Base-by-base conservation (phyloP, 2,329 filamentous ascomycete species). In the Sclerotinia spermophila region DNA sequence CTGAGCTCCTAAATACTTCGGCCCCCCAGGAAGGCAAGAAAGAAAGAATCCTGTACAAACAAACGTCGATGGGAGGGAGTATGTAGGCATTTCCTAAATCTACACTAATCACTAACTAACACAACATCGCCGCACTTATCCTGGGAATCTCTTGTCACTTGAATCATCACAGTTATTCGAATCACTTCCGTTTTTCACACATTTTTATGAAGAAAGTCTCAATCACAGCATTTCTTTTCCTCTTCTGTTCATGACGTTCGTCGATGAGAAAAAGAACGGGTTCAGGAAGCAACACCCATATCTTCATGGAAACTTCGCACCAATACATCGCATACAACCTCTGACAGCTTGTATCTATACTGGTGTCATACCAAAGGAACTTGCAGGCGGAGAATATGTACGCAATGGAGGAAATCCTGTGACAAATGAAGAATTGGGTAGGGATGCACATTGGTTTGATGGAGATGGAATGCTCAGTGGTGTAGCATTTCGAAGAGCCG, bases 391-490 rank as follows among this genome's bases (percentile, higher is more conserved):
- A 19, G 86, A 92, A 79, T 92, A 92, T 76, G 86, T 92, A 40
- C 86, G 90, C 24, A 93, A 92, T 77, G 90, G 90, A 55, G 88
- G 87, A 40, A 92, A 92, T 75, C 89, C 90, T 8, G 82, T 90
- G 11, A 84, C 84, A 40, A 89, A 91, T 71, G 82, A 86, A 33
- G 86, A 90, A 68, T 78, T 87, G 3, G 85, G 84, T 53, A 84
- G 88, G 73, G 88, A 90, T 76, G 85, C 87, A 13, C 90, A 92
- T 77, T 92, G 89, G 89, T 92, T 92, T 72, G 90, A 92, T 74
- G 90, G 90, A 44, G 90, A 92, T 77, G 90, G 90, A 6, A 92
- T 92, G 90, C 85, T 92, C 17, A 86, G 86, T 42, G 90, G 90
- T 1, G 89, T 92, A 0, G 82, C 83, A 27, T 92, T 91, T 77